Percentiles rank a stretch among this genome's conserved stretches.
Evolutionary conservation across 1,139 yeast genomes (phyloP).

Genomic region (Scheffersomyces lignicola): DNA sequence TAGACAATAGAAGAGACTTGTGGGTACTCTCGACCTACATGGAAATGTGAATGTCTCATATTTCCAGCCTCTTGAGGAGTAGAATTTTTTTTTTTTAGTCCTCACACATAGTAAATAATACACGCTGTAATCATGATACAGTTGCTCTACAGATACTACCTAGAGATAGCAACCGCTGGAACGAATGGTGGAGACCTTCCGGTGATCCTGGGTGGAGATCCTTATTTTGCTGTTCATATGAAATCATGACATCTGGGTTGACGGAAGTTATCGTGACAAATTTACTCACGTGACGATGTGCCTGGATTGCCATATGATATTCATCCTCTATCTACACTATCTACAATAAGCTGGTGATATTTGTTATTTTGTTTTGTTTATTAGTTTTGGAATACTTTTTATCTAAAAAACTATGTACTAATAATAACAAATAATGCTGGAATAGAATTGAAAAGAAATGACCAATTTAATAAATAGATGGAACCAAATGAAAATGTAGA

Average conservation of each 20-base stretch:
- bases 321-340: not conserved
- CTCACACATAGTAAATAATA: not conserved
- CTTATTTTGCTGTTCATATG: not conserved
- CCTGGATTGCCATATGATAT: not conserved
- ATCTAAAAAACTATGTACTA: slow-evolving; percentile 1
- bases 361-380: not conserved
- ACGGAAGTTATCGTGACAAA: not conserved
- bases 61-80: not conserved
- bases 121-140: not conserved
- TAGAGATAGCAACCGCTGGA: slow-evolving; percentile 1
- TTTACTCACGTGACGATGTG: not conserved
- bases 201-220: no score
- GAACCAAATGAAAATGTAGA: not conserved
- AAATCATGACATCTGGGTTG: not conserved
- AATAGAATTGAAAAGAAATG: slow-evolving; percentile 1
- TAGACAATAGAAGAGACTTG: no score
- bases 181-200: no score
- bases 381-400: slow-evolving; percentile 1
- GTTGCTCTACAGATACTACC: no score
- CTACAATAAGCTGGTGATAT: not conserved
- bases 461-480: not conserved
- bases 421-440: not conserved
- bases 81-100: not conserved
- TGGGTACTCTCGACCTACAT: no score
- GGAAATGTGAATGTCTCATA: no score